These are phyloP conservation scores for Staphylotrichum longicolle DNA, from an alignment of 495 filamentous ascomycete genomes.

Conservation along the genomic window DNA sequence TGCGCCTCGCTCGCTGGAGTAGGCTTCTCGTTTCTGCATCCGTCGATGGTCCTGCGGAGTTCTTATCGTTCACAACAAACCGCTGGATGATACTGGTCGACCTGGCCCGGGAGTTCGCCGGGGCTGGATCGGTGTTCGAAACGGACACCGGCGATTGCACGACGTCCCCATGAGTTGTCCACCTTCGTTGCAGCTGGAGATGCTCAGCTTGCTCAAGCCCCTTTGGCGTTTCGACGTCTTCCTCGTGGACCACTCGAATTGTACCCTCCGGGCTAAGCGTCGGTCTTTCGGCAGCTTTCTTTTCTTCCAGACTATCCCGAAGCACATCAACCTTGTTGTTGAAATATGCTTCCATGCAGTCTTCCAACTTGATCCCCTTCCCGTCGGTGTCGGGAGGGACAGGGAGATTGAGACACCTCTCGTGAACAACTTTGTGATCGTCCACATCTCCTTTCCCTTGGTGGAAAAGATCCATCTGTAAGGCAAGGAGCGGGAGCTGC, in stretches of 20 bases:
- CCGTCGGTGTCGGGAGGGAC: conserved; percentile 66
- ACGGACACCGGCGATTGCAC: conserved; percentile 25
- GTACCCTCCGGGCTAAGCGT: conserved; percentile 29
- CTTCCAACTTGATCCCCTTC: conserved; percentile 71
- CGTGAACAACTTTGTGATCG: conserved; percentile 92
- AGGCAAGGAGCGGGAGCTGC: conserved; percentile 79
- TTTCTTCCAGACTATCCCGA: conserved; percentile 61
- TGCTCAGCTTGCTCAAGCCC: conserved; percentile 12
- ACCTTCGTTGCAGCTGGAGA: conserved; percentile 29
- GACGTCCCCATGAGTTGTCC: conserved; percentile 33
- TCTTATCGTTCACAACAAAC: conserved; percentile 42
- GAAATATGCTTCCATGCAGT: conserved; percentile 91
- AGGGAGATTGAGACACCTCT: conserved; percentile 86
- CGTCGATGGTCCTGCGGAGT: conserved; percentile 11
- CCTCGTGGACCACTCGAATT: conserved; percentile 40
- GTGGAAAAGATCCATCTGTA: conserved; percentile 95
- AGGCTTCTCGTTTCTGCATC: conserved; percentile 42
- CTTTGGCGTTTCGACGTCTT: conserved; percentile 25
- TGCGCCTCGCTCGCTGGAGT: conserved; percentile 40
- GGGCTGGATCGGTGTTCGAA: conserved; percentile 17
- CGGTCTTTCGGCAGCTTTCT: conserved; percentile 38
- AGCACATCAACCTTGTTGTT: conserved; percentile 91
- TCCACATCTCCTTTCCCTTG: conserved; percentile 78
- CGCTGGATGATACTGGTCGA: conserved; percentile 52
- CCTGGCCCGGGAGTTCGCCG: conserved; percentile 36